Base-by-base conservation (phyloP, 352 stramenopile species). In the Phytophthora europaea region DNA sequence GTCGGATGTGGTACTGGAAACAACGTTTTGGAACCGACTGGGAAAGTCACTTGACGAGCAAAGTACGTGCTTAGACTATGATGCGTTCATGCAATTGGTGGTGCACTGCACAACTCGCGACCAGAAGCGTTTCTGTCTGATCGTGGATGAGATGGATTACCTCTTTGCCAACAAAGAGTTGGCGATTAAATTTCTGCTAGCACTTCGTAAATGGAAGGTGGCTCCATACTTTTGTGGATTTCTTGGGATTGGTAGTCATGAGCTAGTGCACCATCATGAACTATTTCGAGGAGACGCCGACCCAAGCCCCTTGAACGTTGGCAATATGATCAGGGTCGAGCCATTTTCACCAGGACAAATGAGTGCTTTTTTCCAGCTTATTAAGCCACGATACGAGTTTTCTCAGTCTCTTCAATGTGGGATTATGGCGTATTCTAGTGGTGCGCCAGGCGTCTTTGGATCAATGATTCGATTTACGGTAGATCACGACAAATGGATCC, bases 201-300 rank as follows among this genome's bases (percentile, higher is more conserved):
- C n/a, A 18, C 60, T 78, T 63, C 66, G 56, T 22, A 59, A 23
- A 9, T 78, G 59, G 70, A 61, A 78, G 36, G 10, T 13, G n/a
- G 40, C 43, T 34, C 20, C 34, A 6, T 65, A 63, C 38, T 73
- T 78, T 31, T 28, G 20, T 52, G 70, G 70, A 8, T 78, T 78
- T 73, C 70, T 78, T 70, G 65, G 65, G 12, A 59, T 78, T 59
- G 65, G 70, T 52, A 78, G 70, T 53, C 54, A 73, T 43, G 65
- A 73, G 3, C 38, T 78, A 47, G 18, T 73, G 45, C 12, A 70
- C 26, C 18, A 60, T 10, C 56, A 55, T 18, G 18, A 57, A 23
- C 22, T 38, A n/a, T 59, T 64, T 36, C 28, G 38, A 31, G 65
- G 59, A 50, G 48, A 34, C 20, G n/a, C 12, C 18, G 36, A 58